Percentiles rank a stretch among this genome's conserved stretches.
These are phyloP conservation scores for Curvularia lunata DNA, from an alignment of 2,329 filamentous ascomycete genomes.

Conservation along the genomic window DNA sequence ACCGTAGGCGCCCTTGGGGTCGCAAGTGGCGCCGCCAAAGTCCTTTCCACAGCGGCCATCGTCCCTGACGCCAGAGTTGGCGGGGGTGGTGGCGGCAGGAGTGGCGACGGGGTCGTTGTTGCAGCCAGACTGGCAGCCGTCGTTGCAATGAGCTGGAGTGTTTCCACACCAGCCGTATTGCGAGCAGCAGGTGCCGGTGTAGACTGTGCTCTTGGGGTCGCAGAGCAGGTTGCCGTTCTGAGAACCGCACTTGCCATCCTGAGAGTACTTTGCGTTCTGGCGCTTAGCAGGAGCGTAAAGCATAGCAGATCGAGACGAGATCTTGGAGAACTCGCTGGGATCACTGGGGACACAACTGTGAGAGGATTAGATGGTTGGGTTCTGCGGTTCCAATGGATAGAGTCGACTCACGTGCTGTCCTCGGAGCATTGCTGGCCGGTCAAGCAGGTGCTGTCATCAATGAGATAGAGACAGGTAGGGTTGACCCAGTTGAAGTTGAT, in stretches of 20 bases:
- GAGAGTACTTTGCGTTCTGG: constrained; percentile 44
- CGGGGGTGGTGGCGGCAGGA: constrained; percentile 14
- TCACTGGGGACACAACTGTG: constrained; percentile 30
- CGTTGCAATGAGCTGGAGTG: constrained; percentile 49
- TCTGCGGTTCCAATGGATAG: not conserved
- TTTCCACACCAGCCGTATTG: constrained; percentile 54
- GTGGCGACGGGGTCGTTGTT: constrained; percentile 22
- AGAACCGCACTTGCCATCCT: constrained; percentile 51
- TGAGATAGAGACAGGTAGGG: constrained; percentile 50
- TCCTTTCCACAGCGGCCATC: constrained; percentile 53
- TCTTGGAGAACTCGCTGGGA: constrained; percentile 35
- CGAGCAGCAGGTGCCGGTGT: constrained; percentile 56
- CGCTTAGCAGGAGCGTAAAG: constrained; percentile 35
- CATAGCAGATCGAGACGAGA: constrained; percentile 28
- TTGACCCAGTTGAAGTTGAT: constrained; percentile 58
- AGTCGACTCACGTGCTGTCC: constrained; percentile 41
- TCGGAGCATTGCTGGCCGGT: constrained; percentile 48
- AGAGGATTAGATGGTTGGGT: constrained; percentile 5
- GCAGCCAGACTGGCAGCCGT: constrained; percentile 51
- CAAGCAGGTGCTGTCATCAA: constrained; percentile 43
- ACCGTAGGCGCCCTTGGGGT: constrained; percentile 48
- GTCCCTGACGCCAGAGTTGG: constrained; percentile 23
- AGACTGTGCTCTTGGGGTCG: constrained; percentile 54
- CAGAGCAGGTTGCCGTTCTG: constrained; percentile 50
- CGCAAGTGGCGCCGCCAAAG: constrained; percentile 50